Evolutionary conservation across 2,329 filamentous ascomycete species (phyloP).

Genomic region (Aspergillus pseudoglaucus): DNA sequence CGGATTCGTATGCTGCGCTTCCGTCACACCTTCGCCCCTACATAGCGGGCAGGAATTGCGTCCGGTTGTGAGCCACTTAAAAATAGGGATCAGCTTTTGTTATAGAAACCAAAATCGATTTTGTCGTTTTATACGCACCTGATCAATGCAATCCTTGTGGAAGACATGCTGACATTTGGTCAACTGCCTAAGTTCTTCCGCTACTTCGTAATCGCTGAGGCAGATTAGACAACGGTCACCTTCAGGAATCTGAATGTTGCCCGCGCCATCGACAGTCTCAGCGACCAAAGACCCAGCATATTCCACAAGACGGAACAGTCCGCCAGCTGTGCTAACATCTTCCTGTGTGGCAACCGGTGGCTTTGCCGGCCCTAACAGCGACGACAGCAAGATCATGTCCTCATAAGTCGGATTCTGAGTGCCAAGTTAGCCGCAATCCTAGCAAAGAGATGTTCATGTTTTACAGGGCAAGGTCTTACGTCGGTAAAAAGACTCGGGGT

Average conservation of each 20-base stretch:
- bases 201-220: constrained; percentile 57
- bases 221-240: constrained; percentile 60
- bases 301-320: constrained; percentile 50
- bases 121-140: constrained; percentile 39
- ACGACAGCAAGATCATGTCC: constrained; percentile 64
- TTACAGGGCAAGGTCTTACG: constrained; percentile 35
- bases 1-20: constrained; percentile 20
- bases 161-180: constrained; percentile 61
- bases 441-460: neutral
- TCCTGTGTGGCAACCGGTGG: constrained; percentile 61
- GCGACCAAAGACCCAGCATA: constrained; percentile 41
- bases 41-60: constrained; percentile 35
- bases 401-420: constrained; percentile 58
- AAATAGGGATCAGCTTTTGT: constrained; percentile 21
- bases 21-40: constrained; percentile 36
- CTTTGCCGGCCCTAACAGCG: constrained; percentile 60
- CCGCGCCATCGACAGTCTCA: constrained; percentile 37
- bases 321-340: constrained; percentile 57
- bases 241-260: constrained; percentile 31
- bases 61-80: constrained; percentile 59
- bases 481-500: constrained; percentile 65
- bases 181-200: constrained; percentile 56
- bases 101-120: constrained; percentile 2
- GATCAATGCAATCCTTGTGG: constrained; percentile 63
- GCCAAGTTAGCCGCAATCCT: constrained; percentile 7